These are phyloP conservation scores for Aspergillus glaucus DNA, from an alignment of 2,329 filamentous ascomycete species.

Conservation along the genomic window DNA sequence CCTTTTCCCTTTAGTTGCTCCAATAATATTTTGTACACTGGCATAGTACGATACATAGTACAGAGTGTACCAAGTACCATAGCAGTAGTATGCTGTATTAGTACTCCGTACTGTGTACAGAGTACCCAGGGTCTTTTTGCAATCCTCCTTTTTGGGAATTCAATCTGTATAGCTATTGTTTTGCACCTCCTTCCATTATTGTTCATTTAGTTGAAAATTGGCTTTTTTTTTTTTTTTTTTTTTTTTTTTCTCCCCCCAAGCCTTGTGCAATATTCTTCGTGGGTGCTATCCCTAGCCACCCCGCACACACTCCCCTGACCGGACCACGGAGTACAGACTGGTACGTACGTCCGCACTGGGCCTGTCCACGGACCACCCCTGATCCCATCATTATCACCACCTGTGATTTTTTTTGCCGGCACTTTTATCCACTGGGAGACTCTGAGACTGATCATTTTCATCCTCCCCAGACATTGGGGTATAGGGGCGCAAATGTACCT, in stretches of 20 bases:
- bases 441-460: not conserved
- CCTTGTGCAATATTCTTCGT: not conserved
- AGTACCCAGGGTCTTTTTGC: not conserved
- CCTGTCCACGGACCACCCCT: conserved; percentile 1
- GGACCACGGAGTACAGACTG: not conserved
- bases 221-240: no score
- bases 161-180: not conserved
- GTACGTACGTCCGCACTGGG: not conserved
- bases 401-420: not conserved
- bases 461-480: not conserved
- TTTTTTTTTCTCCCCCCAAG: no score
- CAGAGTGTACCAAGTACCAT: no score
- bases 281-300: not conserved
- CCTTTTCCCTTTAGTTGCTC: no score
- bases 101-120: not conserved
- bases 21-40: no score
- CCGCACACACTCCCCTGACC: not conserved
- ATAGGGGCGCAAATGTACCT: not conserved
- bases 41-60: no score
- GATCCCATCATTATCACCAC: not conserved
- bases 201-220: not conserved
- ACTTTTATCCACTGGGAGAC: not conserved
- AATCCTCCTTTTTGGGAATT: not conserved
- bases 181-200: not conserved
- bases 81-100: not conserved